Base-by-base conservation (phyloP, 2,329 filamentous ascomycete genomes). In the Aspergillus vadensis region DNA sequence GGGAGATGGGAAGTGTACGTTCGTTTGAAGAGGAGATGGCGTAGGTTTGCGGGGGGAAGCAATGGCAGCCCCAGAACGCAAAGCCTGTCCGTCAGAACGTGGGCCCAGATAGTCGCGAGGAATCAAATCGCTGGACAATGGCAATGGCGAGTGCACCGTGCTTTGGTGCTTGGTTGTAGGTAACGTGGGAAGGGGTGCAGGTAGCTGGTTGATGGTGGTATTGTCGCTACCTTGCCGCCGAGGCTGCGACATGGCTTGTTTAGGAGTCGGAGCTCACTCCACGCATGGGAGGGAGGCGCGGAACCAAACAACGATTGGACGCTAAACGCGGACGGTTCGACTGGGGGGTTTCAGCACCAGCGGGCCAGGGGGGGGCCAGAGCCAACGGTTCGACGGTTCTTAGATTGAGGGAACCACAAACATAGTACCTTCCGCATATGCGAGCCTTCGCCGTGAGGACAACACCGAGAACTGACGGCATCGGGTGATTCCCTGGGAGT, bases 211-310 rank as follows among this genome's bases (percentile, higher is more conserved):
- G 62, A 51, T 19, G 55, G 57, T 58, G 61, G 54, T 59, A 44
- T 72, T 66, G 66, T 71, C 68, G 60, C 55, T 65, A 55, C 66
- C 67, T 70, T 72, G 71, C 65, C 68, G 71, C 69, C 61, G 67
- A 61, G 63, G 61, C 64, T 74, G 74, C 68, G 73, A 74, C 74
- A 76, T 76, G 69, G 66, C 71, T 72, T 61, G 61, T 57, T 61
- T 59, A 63, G 56, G 57, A 63, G 61, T 63, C 49, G 51, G 60
- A 59, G 65, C 65, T 61, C 59, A 50, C 59, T 47, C 49, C 49
- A 57, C 36, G 57, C 63, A 60, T 65, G 39, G 58, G 58, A 30
- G 54, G 47, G 57, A 61, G 58, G 57, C 52, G 59, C 44, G 58
- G 49, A 57, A 48, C 64, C 60, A 55, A 53, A 58, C 58, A 41